Base-by-base conservation (phyloP, 495 filamentous ascomycete species). In the Xylaria curta region DNA sequence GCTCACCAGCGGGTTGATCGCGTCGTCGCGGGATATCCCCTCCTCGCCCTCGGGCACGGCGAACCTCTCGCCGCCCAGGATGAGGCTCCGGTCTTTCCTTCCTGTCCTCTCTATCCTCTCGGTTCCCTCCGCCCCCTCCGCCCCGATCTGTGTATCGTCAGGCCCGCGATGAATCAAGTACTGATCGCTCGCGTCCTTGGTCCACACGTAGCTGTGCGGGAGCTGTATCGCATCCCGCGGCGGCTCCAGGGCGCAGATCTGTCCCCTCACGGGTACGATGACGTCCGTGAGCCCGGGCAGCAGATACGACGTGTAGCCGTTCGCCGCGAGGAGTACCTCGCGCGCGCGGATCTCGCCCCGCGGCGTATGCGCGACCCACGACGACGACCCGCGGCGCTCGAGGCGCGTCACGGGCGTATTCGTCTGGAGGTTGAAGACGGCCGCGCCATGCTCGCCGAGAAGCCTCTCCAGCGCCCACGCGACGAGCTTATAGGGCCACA, bases 401-500 rank as follows among this genome's bases (percentile, higher is more conserved):
- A 90, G 80, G 28, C 78, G 73, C 1, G 85, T 88, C 4, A 91
- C 92, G 1, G 92, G 87, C 0, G 92, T 94, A 51, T 88, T 87
- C 10, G 91, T 94, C 75, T 96, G 92, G 15, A 97, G 84, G 72
- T 90, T 92, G 69, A 97, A 88, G 31, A 24, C 9, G 69, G 73
- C 15, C 66, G 66, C 28, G 28, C 36, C 49, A 7, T 49, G 28
- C 47, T 71, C 53, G 13, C 72, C 76, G 0, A 92, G 78, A 0
- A 93, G 82, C 3, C 80, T 79, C 72, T 89, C 88, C 1, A 97
- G 81, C 0, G 94, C 78, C 61, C 86, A 88, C 0, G 89, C 84
- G 9, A 96, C 89, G 21, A 94, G 87, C 76, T 93, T 94, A 76
- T 96, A 97, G 0, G 94, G 94, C 93, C 92, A 97, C 1, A 89